Conservation (phyloP, 768 basidiomycete species). For the Tricholoma saponaceum region DNA sequence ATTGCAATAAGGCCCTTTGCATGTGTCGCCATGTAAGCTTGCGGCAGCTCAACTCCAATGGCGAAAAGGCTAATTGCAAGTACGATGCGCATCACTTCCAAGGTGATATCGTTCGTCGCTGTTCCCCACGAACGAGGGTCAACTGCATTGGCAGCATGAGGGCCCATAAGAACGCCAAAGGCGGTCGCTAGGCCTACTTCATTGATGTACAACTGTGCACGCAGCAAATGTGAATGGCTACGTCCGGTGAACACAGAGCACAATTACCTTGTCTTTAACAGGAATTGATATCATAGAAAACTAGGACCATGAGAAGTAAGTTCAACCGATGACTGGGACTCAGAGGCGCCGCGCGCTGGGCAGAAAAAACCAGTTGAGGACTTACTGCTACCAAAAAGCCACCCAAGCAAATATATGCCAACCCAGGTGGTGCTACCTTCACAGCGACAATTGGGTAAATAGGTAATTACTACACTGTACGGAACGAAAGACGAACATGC, state of each 20-base stretch:
- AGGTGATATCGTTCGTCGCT: conserved; percentile 49
- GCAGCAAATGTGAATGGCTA: not conserved
- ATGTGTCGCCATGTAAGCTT: conserved; percentile 78
- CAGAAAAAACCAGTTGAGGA: not conserved
- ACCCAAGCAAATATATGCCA: conserved; percentile 63
- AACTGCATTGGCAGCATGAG: conserved; percentile 66
- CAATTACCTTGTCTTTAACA: conserved; percentile 70
- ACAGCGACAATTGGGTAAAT: conserved; percentile 20
- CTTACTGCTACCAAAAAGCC: conserved; percentile 31
- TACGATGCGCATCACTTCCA: conserved; percentile 42
- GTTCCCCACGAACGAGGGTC: conserved; percentile 72
- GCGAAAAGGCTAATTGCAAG: conserved; percentile 92
- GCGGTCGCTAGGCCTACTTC: conserved; percentile 91
- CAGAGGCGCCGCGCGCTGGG: no score
- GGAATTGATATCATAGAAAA: conserved; percentile 83
- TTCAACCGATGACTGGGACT: not conserved
- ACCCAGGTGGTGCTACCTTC: conserved; percentile 48
- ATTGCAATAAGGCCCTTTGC: conserved; percentile 64
- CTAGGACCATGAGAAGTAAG: conserved; percentile 29
- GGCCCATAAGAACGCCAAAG: conserved; percentile 65
- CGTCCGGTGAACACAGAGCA: not conserved
- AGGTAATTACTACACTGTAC: not conserved
- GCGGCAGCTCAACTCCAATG: conserved; percentile 90
- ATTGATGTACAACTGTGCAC: conserved; percentile 71
- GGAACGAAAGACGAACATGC: conserved; percentile 26